Evolutionary conservation across 2,329 filamentous ascomycete genomes (phyloP), one percentile per base, ranked within the genome.

Genomic region (Cladosporium sp.): DNA sequence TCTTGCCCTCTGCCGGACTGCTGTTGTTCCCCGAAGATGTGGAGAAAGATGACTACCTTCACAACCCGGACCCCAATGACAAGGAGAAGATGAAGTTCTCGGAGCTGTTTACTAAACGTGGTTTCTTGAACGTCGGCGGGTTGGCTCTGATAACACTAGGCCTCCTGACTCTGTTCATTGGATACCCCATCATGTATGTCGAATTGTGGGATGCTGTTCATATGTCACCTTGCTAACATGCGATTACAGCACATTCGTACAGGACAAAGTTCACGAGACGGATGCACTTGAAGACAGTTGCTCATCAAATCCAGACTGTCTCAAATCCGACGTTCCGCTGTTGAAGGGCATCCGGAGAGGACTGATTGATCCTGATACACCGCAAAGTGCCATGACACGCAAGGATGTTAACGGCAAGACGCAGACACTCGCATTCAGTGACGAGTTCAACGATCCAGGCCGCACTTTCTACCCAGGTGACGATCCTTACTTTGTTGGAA

Each of bases 11-110:
- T 2, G 85, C 88, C 16, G 88, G 88, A 6, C 77, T 91, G 61
- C 75, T 91, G 48, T 78, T 91, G 23, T 91, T 88, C 70, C 89
- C 89, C 0, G 88, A 91, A 74, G 89, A 91, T 72, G 86, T 90
- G 25, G 89, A 91, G 75, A 90, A 90, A 71, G 89, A 91, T 73
- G 89, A 91, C 72, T 89, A 86, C 68, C 73, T 91, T 67, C 89
- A 91, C 74, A 90, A 91, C 70, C 89, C 89, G 0, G 88, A 89
- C 71, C 86, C 88, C 1, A 83, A 84, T 61, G 88, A 90, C 56
- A 85, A 85, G 69, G 83, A 88, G 48, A 81, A 84, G 54, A 85
- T 88, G 68, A 70, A 70, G 23, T 77, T 75, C 58, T 88, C 87
- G 70, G 85, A 90, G 72, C 80, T 91, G 48, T 91, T 86, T 74